Percentiles rank a stretch among this genome's conserved stretches.
phyloP scores from a whole-genome alignment of 257 asterid genomes.

The Coffea eugenioides region DNA sequence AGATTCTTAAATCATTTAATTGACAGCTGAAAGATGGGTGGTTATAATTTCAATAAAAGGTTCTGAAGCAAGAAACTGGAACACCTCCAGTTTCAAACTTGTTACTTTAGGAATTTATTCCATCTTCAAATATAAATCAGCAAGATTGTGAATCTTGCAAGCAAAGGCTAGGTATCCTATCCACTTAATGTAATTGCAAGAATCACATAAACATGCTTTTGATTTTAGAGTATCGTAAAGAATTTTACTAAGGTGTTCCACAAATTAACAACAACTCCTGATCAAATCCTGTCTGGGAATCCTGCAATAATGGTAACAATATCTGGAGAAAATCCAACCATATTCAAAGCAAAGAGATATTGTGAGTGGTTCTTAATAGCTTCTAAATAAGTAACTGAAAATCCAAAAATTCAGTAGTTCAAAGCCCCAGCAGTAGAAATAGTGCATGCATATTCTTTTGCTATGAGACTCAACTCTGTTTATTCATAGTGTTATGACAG shows the following conservation, averaged over 20 bases:
- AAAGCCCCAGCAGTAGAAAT: background rate
- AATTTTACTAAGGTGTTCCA: background rate
- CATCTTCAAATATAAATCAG: slow-evolving; percentile 5
- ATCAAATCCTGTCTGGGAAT: slow-evolving; percentile 1
- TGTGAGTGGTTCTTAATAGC: background rate
- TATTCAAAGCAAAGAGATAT: background rate
- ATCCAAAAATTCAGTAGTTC: background rate
- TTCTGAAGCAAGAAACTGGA: slow-evolving; percentile 23
- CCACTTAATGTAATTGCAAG: background rate
- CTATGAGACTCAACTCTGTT: background rate
- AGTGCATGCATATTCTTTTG: background rate
- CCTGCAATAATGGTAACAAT: background rate
- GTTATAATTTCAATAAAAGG: slow-evolving; percentile 3
- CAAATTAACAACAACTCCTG: background rate
- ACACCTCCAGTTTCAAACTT: slow-evolving; percentile 40
- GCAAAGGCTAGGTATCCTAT: background rate
- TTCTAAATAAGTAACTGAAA: background rate
- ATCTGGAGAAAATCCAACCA: background rate
- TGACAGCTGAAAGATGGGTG: slow-evolving; percentile 22
- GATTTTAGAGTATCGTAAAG: background rate
- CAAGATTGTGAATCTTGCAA: slow-evolving; percentile 6
- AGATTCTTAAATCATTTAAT: slow-evolving; percentile 12
- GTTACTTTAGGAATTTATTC: slow-evolving; percentile 30
- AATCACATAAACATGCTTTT: background rate
- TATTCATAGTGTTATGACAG: background rate